phyloP scores from a whole-genome alignment of 108 stramenopile genomes.

The Pseudonitzschia multiseries region DNA sequence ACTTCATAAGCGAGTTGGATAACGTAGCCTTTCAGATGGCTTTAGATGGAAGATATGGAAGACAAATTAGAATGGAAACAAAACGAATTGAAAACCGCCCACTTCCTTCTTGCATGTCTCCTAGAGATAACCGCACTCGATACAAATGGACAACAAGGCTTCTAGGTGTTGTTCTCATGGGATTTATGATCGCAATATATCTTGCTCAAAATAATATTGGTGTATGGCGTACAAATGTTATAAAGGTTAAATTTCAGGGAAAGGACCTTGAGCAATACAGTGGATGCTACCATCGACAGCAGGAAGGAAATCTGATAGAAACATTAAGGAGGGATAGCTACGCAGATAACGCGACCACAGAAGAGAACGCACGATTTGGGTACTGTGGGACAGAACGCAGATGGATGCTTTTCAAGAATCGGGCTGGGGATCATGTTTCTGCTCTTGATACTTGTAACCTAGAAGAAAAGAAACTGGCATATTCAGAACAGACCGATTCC shows the following conservation, averaged over 20 bases:
- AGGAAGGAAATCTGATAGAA: too few species aligned
- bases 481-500: background rate
- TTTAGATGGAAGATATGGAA: constrained; percentile 9
- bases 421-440: too few species aligned
- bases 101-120: background rate
- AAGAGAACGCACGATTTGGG: background rate
- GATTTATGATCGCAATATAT: background rate
- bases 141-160: background rate
- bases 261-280: background rate
- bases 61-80: background rate
- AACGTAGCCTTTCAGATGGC: constrained; percentile 16
- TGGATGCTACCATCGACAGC: background rate
- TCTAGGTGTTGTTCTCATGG: background rate
- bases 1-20: constrained; percentile 24
- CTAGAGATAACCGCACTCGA: background rate
- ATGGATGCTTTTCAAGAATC: background rate
- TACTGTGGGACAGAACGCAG: background rate
- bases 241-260: background rate
- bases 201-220: background rate
- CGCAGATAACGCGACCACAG: too few species aligned
- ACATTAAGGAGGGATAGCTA: background rate
- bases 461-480: background rate
- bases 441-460: too few species aligned
- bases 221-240: background rate
- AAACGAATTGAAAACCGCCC: background rate